Evolutionary conservation across 2,329 filamentous ascomycete species (phyloP).

Genomic region (Exophiala sideris): DNA sequence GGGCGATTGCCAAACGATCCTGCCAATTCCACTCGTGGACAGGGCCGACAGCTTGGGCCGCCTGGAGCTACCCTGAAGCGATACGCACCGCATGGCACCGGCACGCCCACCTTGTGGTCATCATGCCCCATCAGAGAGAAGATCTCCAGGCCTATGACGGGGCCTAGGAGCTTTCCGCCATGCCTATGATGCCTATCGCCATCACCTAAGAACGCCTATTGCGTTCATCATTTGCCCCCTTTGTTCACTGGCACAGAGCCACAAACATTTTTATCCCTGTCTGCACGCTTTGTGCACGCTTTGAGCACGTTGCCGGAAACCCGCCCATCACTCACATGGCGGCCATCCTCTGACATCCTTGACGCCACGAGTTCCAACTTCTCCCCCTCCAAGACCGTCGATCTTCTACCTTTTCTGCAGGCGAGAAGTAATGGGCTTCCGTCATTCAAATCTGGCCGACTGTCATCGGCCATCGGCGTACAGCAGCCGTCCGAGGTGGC

Average conservation of each 20-base stretch:
- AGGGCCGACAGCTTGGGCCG: not conserved
- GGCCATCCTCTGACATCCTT: not conserved
- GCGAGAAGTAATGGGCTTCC: not conserved
- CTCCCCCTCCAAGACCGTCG: not conserved
- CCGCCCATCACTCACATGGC: constrained; percentile 1
- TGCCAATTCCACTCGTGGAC: too few species aligned
- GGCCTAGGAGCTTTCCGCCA: not conserved
- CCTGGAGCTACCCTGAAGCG: not conserved
- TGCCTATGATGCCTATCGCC: constrained; percentile 5
- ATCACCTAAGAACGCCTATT: not conserved
- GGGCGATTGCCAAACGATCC: too few species aligned
- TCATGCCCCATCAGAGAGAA: constrained; percentile 5
- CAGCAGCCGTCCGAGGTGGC: not conserved
- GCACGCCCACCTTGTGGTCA: constrained; percentile 11
- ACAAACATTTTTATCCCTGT: not conserved
- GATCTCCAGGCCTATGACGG: constrained; percentile 7
- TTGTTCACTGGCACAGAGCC: not conserved
- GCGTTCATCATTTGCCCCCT: not conserved
- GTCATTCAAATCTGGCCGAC: not conserved
- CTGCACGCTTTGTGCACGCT: not conserved
- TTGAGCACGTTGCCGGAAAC: not conserved
- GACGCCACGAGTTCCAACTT: not conserved
- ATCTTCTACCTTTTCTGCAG: not conserved
- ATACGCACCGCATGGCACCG: not conserved
- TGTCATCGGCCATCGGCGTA: not conserved